These are phyloP conservation scores for Hirschioporus abietinus DNA, from an alignment of 768 basidiomycete genomes.

Conservation along the genomic window DNA sequence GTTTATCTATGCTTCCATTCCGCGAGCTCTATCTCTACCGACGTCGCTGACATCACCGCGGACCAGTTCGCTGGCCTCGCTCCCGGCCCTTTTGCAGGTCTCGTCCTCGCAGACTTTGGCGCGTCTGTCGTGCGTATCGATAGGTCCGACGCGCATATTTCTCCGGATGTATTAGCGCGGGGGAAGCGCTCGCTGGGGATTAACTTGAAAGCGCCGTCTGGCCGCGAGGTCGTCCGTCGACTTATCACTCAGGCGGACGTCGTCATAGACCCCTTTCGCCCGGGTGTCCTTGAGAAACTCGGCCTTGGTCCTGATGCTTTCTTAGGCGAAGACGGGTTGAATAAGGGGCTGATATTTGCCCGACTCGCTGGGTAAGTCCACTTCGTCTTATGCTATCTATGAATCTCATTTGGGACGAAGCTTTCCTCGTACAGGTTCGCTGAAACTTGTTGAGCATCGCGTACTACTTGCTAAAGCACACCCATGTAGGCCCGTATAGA, in stretches of 20 bases:
- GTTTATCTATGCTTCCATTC: background rate
- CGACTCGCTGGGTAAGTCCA: slow-evolving; percentile 61
- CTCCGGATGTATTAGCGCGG: slow-evolving; percentile 53
- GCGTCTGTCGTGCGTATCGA: slow-evolving; percentile 75
- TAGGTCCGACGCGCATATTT: slow-evolving; percentile 37
- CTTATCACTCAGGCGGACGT: slow-evolving; percentile 69
- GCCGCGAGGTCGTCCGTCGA: slow-evolving; percentile 47
- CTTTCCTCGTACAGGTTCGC: slow-evolving; percentile 55
- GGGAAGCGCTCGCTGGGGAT: slow-evolving; percentile 74
- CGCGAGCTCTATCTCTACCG: background rate
- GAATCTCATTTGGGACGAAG: slow-evolving; percentile 18
- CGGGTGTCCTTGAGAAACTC: slow-evolving; percentile 75
- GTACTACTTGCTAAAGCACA: background rate
- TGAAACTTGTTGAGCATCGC: background rate
- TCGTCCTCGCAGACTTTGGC: slow-evolving; percentile 75
- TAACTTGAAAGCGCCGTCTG: slow-evolving; percentile 57
- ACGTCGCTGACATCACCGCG: background rate
- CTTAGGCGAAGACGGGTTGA: slow-evolving; percentile 50
- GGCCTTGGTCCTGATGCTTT: slow-evolving; percentile 75
- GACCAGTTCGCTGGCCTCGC: slow-evolving; percentile 75
- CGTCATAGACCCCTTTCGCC: slow-evolving; percentile 78
- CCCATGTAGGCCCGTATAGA: slow-evolving; percentile 51
- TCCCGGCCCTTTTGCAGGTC: slow-evolving; percentile 74
- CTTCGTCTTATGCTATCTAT: slow-evolving; percentile 6
- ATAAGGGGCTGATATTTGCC: slow-evolving; percentile 66